Evolutionary conservation across 1,284 basidiomycete species (phyloP), one percentile per base, ranked within the genome.

Genomic region (Gastroboletus turbinatus): DNA sequence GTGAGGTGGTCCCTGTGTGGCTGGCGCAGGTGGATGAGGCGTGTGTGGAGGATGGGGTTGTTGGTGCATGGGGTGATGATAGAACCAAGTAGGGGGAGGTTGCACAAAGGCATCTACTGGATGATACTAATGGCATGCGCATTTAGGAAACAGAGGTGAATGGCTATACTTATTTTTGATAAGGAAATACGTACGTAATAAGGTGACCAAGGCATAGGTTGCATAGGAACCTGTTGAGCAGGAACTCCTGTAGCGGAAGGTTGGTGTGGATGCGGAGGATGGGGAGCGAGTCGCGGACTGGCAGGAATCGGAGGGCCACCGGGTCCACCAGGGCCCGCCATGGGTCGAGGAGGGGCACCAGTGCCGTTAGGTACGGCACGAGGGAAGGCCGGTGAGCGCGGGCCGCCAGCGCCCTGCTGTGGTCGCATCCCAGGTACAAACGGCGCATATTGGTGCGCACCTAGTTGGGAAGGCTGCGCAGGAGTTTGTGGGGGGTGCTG

Each of bases 241-340:
- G 76, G 75, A 67, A 81, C 77, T 32, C 68, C 72, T 30, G 75
- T 64, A 43, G 81, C 78, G 61, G 81, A 82, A 36, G 76, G 78
- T 16, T 67, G 67, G 36, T 70, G 71, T 48, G 77, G 73, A 62
- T 82, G 82, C 14, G 82, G 77, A 9, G 78, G 76, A 58, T 81
- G 82, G n/a, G 83, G 80, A 17, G 76, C 79, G 65, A 89, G 71
- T 50, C 87, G 81, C 30, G 88, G 88, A 68, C 86, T 88, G 30
- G 83, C 76, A 73, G 87, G 74, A 19, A 78, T 82, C 1, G 78
- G 72, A 25, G 81, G 78, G 19, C 76, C 78, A 48, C 78, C 75
- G 5, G 79, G 77, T 50, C 75, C 80, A 65, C 76, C 81, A 59
- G 83, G 80, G 29, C 79, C 79, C 52, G 76, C 74, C 59, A 81